These are phyloP conservation scores for Millerozyma miso DNA, from an alignment of 805 yeast genomes.

Conservation along the genomic window DNA sequence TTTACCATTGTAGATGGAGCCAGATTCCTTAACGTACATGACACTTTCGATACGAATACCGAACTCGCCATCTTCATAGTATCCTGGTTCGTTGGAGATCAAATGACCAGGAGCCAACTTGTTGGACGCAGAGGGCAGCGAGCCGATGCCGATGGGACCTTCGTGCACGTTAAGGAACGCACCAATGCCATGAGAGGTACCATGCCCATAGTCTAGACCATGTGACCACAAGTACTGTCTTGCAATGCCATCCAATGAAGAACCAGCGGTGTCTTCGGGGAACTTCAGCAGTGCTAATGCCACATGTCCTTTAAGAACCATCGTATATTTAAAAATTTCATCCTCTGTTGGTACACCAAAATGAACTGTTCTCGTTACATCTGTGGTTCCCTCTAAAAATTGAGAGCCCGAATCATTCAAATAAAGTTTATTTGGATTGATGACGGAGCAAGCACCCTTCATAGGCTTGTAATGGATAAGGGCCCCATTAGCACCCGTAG, in stretches of 20 bases:
- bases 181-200: conserved; percentile 67
- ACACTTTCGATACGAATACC: conserved; percentile 56
- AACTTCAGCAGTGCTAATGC: conserved; percentile 46
- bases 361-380: conserved; percentile 59
- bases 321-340: conserved; percentile 48
- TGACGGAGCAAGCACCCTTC: conserved; percentile 37
- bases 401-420: conserved; percentile 60
- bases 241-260: conserved; percentile 52
- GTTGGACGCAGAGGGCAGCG: conserved; percentile 45
- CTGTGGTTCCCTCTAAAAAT: conserved; percentile 61
- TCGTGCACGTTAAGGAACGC: conserved; percentile 59
- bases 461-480: conserved; percentile 70
- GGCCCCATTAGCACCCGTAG: conserved; percentile 75
- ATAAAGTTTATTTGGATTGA: conserved; percentile 51
- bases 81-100: conserved; percentile 61
- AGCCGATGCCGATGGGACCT: conserved; percentile 61
- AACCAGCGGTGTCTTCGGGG: conserved; percentile 55
- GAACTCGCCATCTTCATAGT: conserved; percentile 54
- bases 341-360: conserved; percentile 44
- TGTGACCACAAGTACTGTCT: conserved; percentile 54
- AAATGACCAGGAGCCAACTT: conserved; percentile 50
- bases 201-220: conserved; percentile 59
- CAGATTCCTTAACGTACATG: conserved; percentile 43
- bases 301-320: conserved; percentile 56
- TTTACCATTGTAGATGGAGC: conserved; percentile 46